These are phyloP conservation scores for Ascochyta rabiei DNA, from an alignment of 2,329 filamentous ascomycete genomes.

Conservation along the genomic window DNA sequence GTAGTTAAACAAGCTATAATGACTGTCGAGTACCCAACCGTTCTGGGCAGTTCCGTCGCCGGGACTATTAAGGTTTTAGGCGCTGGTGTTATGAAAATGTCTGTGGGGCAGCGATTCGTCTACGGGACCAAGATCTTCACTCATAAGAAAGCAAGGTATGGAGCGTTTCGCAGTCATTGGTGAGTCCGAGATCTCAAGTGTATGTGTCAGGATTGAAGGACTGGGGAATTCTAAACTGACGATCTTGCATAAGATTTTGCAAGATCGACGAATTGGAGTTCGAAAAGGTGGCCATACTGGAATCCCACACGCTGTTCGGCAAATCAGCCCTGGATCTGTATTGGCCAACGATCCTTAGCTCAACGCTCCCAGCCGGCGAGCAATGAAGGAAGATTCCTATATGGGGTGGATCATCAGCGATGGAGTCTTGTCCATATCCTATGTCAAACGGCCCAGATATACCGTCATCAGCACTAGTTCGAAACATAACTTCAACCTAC, in stretches of 20 bases:
- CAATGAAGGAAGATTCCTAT: slow-evolving; percentile 48
- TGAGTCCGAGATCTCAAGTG: slow-evolving; percentile 10
- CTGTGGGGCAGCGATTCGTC: slow-evolving; percentile 43
- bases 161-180: slow-evolving; percentile 25
- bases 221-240: neutral
- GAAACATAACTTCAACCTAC: slow-evolving; percentile 27
- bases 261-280: slow-evolving; percentile 31
- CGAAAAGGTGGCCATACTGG: slow-evolving; percentile 27
- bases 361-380: slow-evolving; percentile 20
- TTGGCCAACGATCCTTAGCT: slow-evolving; percentile 22
- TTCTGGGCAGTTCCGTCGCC: slow-evolving; percentile 39
- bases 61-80: slow-evolving; percentile 44
- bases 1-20: slow-evolving; percentile 23
- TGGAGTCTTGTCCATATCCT: slow-evolving; percentile 39
- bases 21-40: slow-evolving; percentile 30
- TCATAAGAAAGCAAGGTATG: slow-evolving; percentile 28
- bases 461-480: slow-evolving; percentile 31
- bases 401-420: slow-evolving; percentile 54
- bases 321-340: slow-evolving; percentile 17
- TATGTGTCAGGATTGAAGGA: neutral
- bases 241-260: slow-evolving; percentile 2
- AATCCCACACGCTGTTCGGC: slow-evolving; percentile 33
- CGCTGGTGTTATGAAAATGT: slow-evolving; percentile 34
- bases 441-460: slow-evolving; percentile 33
- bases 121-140: slow-evolving; percentile 27